Conservation (phyloP, 2,329 filamentous ascomycete genomes). For the Aspergillus spinulosporus region DNA sequence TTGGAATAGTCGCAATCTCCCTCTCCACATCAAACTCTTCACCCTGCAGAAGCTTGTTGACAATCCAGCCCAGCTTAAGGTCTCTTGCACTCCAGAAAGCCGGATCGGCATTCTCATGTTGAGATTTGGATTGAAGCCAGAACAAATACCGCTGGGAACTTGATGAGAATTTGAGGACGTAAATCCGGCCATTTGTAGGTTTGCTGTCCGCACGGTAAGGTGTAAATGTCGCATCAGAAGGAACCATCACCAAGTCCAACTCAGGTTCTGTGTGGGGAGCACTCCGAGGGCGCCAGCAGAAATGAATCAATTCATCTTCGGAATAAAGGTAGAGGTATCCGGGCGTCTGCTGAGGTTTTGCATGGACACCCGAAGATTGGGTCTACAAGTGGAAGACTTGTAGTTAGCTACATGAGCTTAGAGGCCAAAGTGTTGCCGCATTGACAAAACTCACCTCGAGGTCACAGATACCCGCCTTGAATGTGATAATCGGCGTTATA, state of each 20-base stretch:
- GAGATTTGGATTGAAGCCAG: constrained; percentile 91
- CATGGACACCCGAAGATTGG: constrained; percentile 64
- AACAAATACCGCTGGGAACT: constrained; percentile 90
- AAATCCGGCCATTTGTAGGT: constrained; percentile 82
- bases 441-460: constrained; percentile 64
- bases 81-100: constrained; percentile 84
- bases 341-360: constrained; percentile 69
- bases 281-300: constrained; percentile 89
- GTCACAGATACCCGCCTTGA: constrained; percentile 91
- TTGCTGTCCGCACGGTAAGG: constrained; percentile 71
- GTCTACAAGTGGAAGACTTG: constrained; percentile 35
- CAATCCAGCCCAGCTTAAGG: constrained; percentile 81
- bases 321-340: constrained; percentile 92
- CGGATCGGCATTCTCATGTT: constrained; percentile 68
- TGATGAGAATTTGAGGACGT: constrained; percentile 88
- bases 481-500: constrained; percentile 82
- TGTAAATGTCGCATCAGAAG: constrained; percentile 80
- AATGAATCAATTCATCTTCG: constrained; percentile 93
- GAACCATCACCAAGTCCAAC: constrained; percentile 90
- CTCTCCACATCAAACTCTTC: constrained; percentile 78
- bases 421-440: neutral
- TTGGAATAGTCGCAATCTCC: constrained; percentile 67
- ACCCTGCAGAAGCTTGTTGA: constrained; percentile 80
- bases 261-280: constrained; percentile 71
- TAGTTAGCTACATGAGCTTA: constrained; percentile 3